Base-by-base conservation (phyloP, 2,329 filamentous ascomycete species). In the Rasamsonia emersonii region DNA sequence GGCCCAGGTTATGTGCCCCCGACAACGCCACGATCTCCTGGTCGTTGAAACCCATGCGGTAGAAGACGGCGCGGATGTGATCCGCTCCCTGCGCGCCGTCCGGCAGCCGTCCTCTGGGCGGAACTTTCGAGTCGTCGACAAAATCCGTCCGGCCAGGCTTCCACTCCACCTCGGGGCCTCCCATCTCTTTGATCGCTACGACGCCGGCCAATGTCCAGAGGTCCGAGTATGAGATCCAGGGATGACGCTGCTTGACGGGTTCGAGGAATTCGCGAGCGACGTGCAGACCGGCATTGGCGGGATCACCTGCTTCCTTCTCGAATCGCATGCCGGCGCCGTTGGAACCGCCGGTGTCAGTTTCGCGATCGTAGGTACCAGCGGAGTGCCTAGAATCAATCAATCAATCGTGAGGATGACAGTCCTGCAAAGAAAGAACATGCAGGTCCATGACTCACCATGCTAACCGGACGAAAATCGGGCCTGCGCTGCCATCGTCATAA, bases 271-370 rank as follows among this genome's bases (percentile, higher is more conserved):
- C 68, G 10, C 75, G 72, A 14, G 73, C 75, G 50, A 78, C 67
- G 44, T 79, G 71, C 7, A 79, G 67, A 11, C 76, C 76, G 3
- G 75, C 74, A 54, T 79, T 79, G 35, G 75, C 72, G 4, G 75
- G 74, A 48, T 79, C 75, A 38, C 73, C 75, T 37, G 73, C 74
- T 58, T 79, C 75, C 15, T 64, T 58, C 57, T 78, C 74, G 49
- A 77, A 79, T 19, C 75, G 66, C 75, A 79, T 79, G 11, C 74
- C 75, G 0, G 76, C 75, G 37, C 76, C 76, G 49, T 79, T 79
- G 16, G 67, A 73, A 21, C 75, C 75, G 20, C 76, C 76, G 0
- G 75, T 79, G 46, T 75, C 69, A 33, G 71, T 71, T 33, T 64
- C 61, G 18, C 58, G 56, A 46, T 75, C 70, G 52, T 79, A 79